Percentiles rank a stretch among this genome's conserved stretches.
Evolutionary conservation across 2,329 filamentous ascomycete genomes (phyloP).

Genomic region (Beauveria bassiana): DNA sequence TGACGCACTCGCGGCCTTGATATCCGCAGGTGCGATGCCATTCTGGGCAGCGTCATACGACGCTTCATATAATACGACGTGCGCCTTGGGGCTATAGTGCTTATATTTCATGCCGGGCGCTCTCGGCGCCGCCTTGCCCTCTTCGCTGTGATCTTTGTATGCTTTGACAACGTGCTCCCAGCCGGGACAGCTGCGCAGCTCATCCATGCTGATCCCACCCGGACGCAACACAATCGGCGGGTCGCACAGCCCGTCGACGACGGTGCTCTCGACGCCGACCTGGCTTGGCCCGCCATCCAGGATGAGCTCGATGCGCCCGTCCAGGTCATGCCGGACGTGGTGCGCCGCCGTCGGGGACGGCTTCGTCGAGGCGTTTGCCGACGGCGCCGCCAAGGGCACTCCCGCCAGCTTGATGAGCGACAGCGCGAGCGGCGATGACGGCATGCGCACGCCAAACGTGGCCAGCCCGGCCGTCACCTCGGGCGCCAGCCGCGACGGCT

Average conservation of each 20-base stretch:
- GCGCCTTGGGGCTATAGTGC: slow-evolving; percentile 89
- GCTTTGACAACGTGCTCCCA: slow-evolving; percentile 74
- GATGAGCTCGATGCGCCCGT: slow-evolving; percentile 76
- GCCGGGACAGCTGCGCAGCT: slow-evolving; percentile 63
- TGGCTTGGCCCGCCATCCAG: slow-evolving; percentile 80
- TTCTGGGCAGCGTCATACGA: slow-evolving; percentile 26
- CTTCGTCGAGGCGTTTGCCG: slow-evolving; percentile 88
- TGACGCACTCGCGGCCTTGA: slow-evolving; percentile 22
- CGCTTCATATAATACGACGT: slow-evolving; percentile 73
- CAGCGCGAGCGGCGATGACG: slow-evolving; percentile 73
- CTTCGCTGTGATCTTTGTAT: slow-evolving; percentile 69
- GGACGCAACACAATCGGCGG: slow-evolving; percentile 80
- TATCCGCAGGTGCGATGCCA: slow-evolving; percentile 30
- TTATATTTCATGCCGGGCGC: slow-evolving; percentile 99
- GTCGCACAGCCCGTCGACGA: slow-evolving; percentile 78
- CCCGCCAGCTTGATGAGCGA: slow-evolving; percentile 75
- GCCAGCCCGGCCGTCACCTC: slow-evolving; percentile 81
- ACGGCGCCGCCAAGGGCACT: slow-evolving; percentile 79
- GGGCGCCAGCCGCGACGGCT: slow-evolving; percentile 65
- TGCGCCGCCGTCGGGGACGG: slow-evolving; percentile 86
- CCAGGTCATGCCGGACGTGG: slow-evolving; percentile 80
- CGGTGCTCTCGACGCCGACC: slow-evolving; percentile 93
- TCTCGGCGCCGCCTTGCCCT: slow-evolving; percentile 58
- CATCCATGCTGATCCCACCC: slow-evolving; percentile 78
- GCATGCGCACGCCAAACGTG: slow-evolving; percentile 89